Evolutionary conservation across 2,329 filamentous ascomycete species (phyloP).

Genomic region (Exophiala sideris): DNA sequence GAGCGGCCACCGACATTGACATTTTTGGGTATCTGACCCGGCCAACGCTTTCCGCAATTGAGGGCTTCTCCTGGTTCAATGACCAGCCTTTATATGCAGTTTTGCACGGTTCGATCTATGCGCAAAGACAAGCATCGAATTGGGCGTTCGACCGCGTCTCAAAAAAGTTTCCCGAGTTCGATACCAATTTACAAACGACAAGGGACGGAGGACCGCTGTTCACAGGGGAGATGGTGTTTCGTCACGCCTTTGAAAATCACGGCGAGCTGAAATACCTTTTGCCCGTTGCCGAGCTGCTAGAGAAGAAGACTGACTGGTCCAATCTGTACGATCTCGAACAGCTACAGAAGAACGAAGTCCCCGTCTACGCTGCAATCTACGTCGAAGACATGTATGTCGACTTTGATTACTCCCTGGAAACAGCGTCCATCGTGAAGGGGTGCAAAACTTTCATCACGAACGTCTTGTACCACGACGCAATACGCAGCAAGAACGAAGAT

Average conservation of each 20-base stretch:
- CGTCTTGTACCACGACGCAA: slow-evolving; percentile 78
- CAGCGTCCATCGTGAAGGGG: slow-evolving; percentile 69
- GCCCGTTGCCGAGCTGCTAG: slow-evolving; percentile 68
- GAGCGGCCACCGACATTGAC: slow-evolving; percentile 68
- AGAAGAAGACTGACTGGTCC: slow-evolving; percentile 67
- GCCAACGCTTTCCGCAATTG: slow-evolving; percentile 66
- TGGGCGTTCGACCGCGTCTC: slow-evolving; percentile 65
- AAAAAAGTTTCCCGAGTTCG: slow-evolving; percentile 44
- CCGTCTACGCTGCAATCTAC: slow-evolving; percentile 80
- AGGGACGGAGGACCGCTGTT: slow-evolving; percentile 63
- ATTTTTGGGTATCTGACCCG: slow-evolving; percentile 72
- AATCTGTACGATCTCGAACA: slow-evolving; percentile 71
- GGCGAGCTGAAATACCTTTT: slow-evolving; percentile 68
- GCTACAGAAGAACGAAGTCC: slow-evolving; percentile 72
- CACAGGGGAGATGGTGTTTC: slow-evolving; percentile 75
- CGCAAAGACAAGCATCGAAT: slow-evolving; percentile 63
- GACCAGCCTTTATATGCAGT: slow-evolving; percentile 77
- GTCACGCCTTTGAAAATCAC: slow-evolving; percentile 50
- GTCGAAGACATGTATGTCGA: slow-evolving; percentile 93
- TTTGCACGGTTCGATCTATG: slow-evolving; percentile 86
- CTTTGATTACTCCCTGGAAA: slow-evolving; percentile 67
- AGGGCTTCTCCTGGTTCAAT: slow-evolving; percentile 68
- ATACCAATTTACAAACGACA: slow-evolving; percentile 36
- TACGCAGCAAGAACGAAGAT: slow-evolving; percentile 70
- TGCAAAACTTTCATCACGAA: slow-evolving; percentile 84